Evolutionary conservation across 2,329 filamentous ascomycete genomes (phyloP).

Genomic region (Cercospora brassicicola): DNA sequence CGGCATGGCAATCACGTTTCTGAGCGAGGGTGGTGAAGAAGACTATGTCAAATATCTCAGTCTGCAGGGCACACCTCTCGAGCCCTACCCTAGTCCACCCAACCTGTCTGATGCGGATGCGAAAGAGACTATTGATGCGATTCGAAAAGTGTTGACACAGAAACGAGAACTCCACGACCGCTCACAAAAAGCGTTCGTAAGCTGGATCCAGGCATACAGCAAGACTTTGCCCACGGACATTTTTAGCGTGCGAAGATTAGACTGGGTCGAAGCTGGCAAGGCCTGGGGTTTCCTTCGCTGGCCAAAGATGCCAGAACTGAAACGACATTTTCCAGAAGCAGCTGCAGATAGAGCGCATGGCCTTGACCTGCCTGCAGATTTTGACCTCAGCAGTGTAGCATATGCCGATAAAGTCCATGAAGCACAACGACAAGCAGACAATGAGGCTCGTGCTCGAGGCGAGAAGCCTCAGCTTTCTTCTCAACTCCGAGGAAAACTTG

Average conservation of each 20-base stretch:
- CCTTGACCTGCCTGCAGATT: slow-evolving; percentile 35
- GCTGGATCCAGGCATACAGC: slow-evolving; percentile 86
- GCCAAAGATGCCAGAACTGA: slow-evolving; percentile 87
- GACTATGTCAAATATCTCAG: slow-evolving; percentile 83
- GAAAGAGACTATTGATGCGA: slow-evolving; percentile 55
- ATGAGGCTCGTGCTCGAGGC: slow-evolving; percentile 33
- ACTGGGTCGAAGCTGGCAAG: slow-evolving; percentile 78
- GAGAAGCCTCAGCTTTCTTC: slow-evolving; percentile 28
- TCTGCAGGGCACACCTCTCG: slow-evolving; percentile 41
- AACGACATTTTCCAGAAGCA: slow-evolving; percentile 43
- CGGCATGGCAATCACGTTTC: slow-evolving; percentile 80
- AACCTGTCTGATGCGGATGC: slow-evolving; percentile 62
- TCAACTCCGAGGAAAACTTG: slow-evolving; percentile 36
- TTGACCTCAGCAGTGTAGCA: slow-evolving; percentile 43
- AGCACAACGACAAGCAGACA: slow-evolving; percentile 43
- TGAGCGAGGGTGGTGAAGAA: slow-evolving; percentile 82
- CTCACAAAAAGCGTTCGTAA: slow-evolving; percentile 86
- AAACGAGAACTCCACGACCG: slow-evolving; percentile 79
- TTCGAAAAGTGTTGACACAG: slow-evolving; percentile 60
- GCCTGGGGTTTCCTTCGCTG: slow-evolving; percentile 85
- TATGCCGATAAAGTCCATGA: slow-evolving; percentile 51
- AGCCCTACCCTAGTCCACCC: slow-evolving; percentile 44
- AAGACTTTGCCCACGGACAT: slow-evolving; percentile 91
- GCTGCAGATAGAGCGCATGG: slow-evolving; percentile 46
- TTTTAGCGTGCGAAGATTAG: slow-evolving; percentile 76